Evolutionary conservation across 176 grass and related monocot species (phyloP).

Genomic region (Eleusine indica): DNA sequence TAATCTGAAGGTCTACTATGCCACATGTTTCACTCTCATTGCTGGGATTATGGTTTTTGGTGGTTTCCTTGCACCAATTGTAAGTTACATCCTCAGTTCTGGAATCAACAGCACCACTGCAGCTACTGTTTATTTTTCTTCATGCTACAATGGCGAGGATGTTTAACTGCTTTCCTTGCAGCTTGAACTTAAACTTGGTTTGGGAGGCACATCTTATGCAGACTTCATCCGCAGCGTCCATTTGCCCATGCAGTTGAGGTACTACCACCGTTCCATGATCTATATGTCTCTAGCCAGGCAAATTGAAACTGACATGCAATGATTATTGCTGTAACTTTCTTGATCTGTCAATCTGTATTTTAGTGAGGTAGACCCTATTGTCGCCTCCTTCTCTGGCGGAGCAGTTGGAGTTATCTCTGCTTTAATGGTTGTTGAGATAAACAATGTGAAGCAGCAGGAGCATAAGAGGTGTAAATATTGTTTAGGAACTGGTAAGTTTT

Average conservation of each 20-base stretch:
- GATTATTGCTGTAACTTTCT: neutral
- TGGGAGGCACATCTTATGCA: slow-evolving; percentile 92
- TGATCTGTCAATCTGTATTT: slow-evolving; percentile 44
- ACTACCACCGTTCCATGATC: slow-evolving; percentile 23
- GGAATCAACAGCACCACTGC: slow-evolving; percentile 16
- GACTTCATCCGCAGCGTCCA: slow-evolving; percentile 87
- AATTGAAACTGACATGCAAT: slow-evolving; percentile 9
- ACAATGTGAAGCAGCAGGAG: slow-evolving; percentile 99
- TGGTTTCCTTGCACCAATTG: slow-evolving; percentile 95
- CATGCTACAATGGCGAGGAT: neutral
- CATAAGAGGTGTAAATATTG: slow-evolving; percentile 98
- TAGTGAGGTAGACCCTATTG: slow-evolving; percentile 96
- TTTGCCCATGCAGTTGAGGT: slow-evolving; percentile 99
- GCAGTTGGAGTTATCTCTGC: slow-evolving; percentile 98
- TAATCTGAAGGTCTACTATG: slow-evolving; percentile 95
- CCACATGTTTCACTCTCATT: slow-evolving; percentile 86
- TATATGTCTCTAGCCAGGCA: slow-evolving; percentile 14
- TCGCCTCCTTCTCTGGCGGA: slow-evolving; percentile 97
- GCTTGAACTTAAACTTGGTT: slow-evolving; percentile 96
- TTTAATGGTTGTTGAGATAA: slow-evolving; percentile 98
- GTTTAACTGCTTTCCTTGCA: slow-evolving; percentile 47
- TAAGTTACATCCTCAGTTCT: slow-evolving; percentile 56
- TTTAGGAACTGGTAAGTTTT: slow-evolving; percentile 88
- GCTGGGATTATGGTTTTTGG: slow-evolving; percentile 92
- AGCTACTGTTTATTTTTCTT: neutral